Evolutionary conservation across 2,329 filamentous ascomycete species (phyloP).

Genomic region (Beauveria bassiana): DNA sequence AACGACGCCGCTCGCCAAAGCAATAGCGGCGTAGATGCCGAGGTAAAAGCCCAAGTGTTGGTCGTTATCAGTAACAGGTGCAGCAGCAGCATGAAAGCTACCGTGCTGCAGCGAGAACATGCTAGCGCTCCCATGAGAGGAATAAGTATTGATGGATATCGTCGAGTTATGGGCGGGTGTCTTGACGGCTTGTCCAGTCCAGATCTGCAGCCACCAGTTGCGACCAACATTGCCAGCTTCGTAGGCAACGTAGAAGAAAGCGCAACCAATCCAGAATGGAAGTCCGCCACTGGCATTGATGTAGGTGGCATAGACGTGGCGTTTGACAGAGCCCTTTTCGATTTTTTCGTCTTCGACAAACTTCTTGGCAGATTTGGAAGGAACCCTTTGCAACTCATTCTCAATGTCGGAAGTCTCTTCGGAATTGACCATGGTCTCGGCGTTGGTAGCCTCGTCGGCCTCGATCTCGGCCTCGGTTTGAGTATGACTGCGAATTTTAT

Average conservation of each 20-base stretch:
- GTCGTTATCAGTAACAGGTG: conserved; percentile 22
- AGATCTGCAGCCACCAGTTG: conserved; percentile 58
- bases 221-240: conserved; percentile 49
- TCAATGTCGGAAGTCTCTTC: conserved; percentile 38
- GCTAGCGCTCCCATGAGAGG: conserved; percentile 33
- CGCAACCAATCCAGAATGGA: conserved; percentile 48
- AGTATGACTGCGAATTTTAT: conserved; percentile 51
- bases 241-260: conserved; percentile 46
- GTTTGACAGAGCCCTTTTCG: conserved; percentile 62
- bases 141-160: conserved; percentile 19
- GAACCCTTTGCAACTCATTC: conserved; percentile 38
- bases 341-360: conserved; percentile 71
- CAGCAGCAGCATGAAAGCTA: conserved; percentile 31
- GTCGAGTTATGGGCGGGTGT: conserved; percentile 1
- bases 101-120: conserved; percentile 40
- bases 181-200: conserved; percentile 40
- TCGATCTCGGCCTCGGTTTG: conserved; percentile 35
- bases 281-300: conserved; percentile 58
- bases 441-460: conserved; percentile 38
- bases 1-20: conserved; percentile 47
- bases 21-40: conserved; percentile 56
- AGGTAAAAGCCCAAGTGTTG: conserved; percentile 55
- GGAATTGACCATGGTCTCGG: conserved; percentile 46
- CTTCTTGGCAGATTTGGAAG: conserved; percentile 52
- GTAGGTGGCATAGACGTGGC: conserved; percentile 60